These are phyloP conservation scores for Apiotrichum domesticum DNA, from an alignment of 1,284 basidiomycete species.

Conservation along the genomic window DNA sequence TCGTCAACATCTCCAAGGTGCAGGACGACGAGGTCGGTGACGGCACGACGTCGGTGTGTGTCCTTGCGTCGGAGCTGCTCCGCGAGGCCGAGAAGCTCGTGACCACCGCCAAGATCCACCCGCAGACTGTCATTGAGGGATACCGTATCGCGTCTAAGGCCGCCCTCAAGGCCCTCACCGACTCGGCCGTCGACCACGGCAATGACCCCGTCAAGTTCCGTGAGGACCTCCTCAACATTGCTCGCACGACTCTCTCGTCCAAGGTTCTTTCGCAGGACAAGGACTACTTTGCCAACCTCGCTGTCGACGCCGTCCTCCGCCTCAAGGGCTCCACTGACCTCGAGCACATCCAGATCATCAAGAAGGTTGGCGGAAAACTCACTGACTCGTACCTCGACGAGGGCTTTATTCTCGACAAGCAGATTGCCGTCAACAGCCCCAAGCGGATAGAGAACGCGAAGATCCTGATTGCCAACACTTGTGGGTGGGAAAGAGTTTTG, in stretches of 20 bases:
- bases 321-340: slow-evolving; percentile 92
- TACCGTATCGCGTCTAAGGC: slow-evolving; percentile 86
- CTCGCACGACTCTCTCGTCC: slow-evolving; percentile 88
- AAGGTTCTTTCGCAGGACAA: slow-evolving; percentile 98
- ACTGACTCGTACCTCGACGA: slow-evolving; percentile 98
- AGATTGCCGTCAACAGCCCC: slow-evolving; percentile 89
- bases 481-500: slow-evolving; percentile 50
- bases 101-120: slow-evolving; percentile 79
- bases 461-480: slow-evolving; percentile 96
- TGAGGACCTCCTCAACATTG: slow-evolving; percentile 91
- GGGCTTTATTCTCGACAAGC: slow-evolving; percentile 98
- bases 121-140: slow-evolving; percentile 99
- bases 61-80: slow-evolving; percentile 84
- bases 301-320: slow-evolving; percentile 92
- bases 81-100: slow-evolving; percentile 96
- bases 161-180: slow-evolving; percentile 77
- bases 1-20: slow-evolving; percentile 99
- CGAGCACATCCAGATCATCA: slow-evolving; percentile 99
- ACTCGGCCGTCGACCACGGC: slow-evolving; percentile 73
- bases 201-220: slow-evolving; percentile 71
- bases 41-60: slow-evolving; percentile 91
- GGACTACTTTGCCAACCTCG: slow-evolving; percentile 96
- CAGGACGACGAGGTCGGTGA: slow-evolving; percentile 99
- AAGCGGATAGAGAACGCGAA: slow-evolving; percentile 92
- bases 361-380: slow-evolving; percentile 97